A percentile compares a stretch with the other conserved stretches of the same genome.
Evolutionary conservation across 2,329 filamentous ascomycete species (phyloP).

Genomic region (Knoxdaviesia proteae): DNA sequence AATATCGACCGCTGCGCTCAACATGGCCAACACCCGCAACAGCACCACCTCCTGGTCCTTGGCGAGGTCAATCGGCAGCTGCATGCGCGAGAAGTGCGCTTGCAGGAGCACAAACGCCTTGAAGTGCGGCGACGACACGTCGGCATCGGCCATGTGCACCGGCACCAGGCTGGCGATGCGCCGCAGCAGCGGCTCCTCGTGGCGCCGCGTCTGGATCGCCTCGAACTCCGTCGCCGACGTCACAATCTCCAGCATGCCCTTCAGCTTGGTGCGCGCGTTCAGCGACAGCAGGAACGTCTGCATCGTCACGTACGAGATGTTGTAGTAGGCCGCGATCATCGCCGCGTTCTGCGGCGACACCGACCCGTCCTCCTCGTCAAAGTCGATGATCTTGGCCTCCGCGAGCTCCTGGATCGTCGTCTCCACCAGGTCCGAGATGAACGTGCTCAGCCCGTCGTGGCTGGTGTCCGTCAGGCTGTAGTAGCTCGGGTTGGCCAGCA

Average conservation of each 20-base stretch:
- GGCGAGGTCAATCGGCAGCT: slow-evolving; percentile 80
- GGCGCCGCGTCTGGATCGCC: slow-evolving; percentile 76
- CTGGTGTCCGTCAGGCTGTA: slow-evolving; percentile 78
- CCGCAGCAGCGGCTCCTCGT: slow-evolving; percentile 71
- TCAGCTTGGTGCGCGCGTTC: slow-evolving; percentile 74
- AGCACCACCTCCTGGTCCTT: slow-evolving; percentile 89
- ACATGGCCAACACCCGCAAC: slow-evolving; percentile 63
- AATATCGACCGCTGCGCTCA: slow-evolving; percentile 86
- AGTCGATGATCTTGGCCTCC: slow-evolving; percentile 87
- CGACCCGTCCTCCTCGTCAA: slow-evolving; percentile 83
- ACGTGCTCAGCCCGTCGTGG: slow-evolving; percentile 81
- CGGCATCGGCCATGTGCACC: slow-evolving; percentile 78
- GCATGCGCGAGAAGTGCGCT: slow-evolving; percentile 94
- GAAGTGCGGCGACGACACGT: slow-evolving; percentile 89
- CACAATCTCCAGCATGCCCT: slow-evolving; percentile 90
- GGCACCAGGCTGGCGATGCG: slow-evolving; percentile 89
- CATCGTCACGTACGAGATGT: slow-evolving; percentile 98
- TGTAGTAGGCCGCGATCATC: slow-evolving; percentile 98
- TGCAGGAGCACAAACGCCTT: slow-evolving; percentile 95
- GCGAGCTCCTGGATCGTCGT: slow-evolving; percentile 74
- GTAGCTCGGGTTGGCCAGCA: slow-evolving; percentile 90
- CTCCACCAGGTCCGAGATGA: slow-evolving; percentile 87
- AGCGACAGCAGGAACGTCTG: slow-evolving; percentile 92
- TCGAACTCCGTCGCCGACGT: slow-evolving; percentile 96
- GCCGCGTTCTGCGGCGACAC: slow-evolving; percentile 82